Base-by-base conservation (phyloP, 331 rosid genomes). In the Quercus lobata region DNA sequence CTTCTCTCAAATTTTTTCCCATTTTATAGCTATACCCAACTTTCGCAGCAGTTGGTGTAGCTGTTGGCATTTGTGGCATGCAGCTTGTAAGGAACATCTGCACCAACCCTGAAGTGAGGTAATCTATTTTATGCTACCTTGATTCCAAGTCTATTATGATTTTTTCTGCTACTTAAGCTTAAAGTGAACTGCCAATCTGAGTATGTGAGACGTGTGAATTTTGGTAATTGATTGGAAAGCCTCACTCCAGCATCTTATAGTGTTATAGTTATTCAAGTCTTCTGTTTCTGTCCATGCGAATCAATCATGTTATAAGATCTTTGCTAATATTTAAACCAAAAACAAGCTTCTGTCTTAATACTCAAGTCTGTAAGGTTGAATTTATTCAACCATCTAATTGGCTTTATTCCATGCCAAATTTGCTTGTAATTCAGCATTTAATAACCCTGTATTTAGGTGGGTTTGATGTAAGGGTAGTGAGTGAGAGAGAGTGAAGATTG, bases 91-190 rank as follows among this genome's bases (percentile, higher is more conserved):
- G 99, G 83, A 95, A 95, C 56, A 90, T 95, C 75, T 27, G 73
- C 82, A 69, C 79, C 78, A 95, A 95, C 79, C 97, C 97, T 66
- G 99, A 92, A 86, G 99, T 95, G 82, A 93, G 98, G 97, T 91
- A 88, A 68, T 34, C 19, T 76, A 37, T 60, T 5, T 61, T 72
- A 3, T 44, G 7, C 44, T 27, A 30, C n/a, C 41, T 63, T 5
- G 15, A 16, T 61, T 25, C 37, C 37, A 24, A 63, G 0, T 63
- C 71, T 63, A 2, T 25, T 27, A 25, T 62, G 11, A 14, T 62
- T 2, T 27, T 62, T 62, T 34, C 69, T 6, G 35, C 9, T 62
- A 27, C 27, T 62, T 62, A 27, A 1, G 1, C 37, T 27, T 12
- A 8, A 14, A 5, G 8, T 29, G 29, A 62, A 62, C 7, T 14